Conservation (phyloP, 2,329 filamentous ascomycete species). For the Bimuria novae-zelandiae region DNA sequence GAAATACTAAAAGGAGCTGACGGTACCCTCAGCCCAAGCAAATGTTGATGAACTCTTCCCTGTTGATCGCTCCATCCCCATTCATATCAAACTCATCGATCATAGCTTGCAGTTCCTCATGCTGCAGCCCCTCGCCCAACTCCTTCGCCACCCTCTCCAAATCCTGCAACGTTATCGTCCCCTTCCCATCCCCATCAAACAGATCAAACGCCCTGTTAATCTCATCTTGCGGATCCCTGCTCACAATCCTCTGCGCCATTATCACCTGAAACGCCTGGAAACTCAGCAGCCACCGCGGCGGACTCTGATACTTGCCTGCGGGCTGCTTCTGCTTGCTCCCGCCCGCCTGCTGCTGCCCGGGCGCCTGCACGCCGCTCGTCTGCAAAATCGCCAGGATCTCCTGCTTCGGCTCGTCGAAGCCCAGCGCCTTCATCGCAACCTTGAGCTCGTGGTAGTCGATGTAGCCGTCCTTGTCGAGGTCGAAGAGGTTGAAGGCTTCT, state of each 20-base stretch:
- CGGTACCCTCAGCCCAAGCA: conserved; percentile 54
- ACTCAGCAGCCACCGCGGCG: conserved; percentile 68
- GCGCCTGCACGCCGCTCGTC: conserved; percentile 64
- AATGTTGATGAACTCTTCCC: conserved; percentile 70
- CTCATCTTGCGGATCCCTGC: conserved; percentile 87
- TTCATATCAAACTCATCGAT: conserved; percentile 97
- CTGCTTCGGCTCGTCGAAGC: conserved; percentile 86
- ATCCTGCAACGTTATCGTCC: conserved; percentile 86
- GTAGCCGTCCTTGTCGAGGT: conserved; percentile 90
- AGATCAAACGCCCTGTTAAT: conserved; percentile 88
- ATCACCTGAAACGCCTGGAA: conserved; percentile 74
- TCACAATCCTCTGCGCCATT: conserved; percentile 76
- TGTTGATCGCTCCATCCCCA: conserved; percentile 76
- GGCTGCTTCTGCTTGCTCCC: conserved; percentile 17
- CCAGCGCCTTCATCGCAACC: conserved; percentile 92
- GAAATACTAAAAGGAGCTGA: background rate
- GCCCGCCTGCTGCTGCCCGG: conserved; percentile 9
- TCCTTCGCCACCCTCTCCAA: conserved; percentile 85
- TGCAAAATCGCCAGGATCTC: conserved; percentile 83
- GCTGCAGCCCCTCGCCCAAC: conserved; percentile 87
- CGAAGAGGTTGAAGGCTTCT: conserved; percentile 96
- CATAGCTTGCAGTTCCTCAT: conserved; percentile 93
- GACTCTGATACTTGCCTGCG: conserved; percentile 23
- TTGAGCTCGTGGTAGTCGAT: conserved; percentile 99
- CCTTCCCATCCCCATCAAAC: conserved; percentile 92